Base-by-base conservation (phyloP, 345 rosid species). In the Ceriops tagal region DNA sequence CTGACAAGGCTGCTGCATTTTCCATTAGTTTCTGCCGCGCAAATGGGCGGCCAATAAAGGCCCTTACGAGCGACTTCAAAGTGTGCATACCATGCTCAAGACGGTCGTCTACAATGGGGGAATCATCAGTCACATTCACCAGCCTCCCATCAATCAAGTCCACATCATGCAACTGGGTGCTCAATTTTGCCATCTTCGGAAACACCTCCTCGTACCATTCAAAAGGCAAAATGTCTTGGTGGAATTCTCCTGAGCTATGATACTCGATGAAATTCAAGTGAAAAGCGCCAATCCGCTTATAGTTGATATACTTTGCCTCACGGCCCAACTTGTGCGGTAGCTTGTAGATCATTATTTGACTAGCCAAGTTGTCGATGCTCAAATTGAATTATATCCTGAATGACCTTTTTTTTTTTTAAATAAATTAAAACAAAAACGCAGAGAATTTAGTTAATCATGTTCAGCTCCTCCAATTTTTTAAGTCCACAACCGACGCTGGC, bases 1-100 rank as follows among this genome's bases (percentile, higher is more conserved):
- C 73, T 21, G 61, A 63, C 22, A 70, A 56, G 3, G 35, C 65
- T 46, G 26, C 55, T 26, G 73, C 46, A 71, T 62, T 72, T 60
- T 71, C 72, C 76, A 61, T 81, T 15, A 85, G 63, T 27, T 77
- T 80, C 46, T 71, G 64, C 86, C 88, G 96, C 73, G 79, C 75
- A 5, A 81, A 73, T 27, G 93, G 83, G 61, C 83, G 87, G 15
- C 93, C 93, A 52, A 93, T 61, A 70, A 86, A 86, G 62, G 78
- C 80, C 66, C 90, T 83, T 10, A 79, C 91, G 2, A 93, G 77
- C 20, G 89, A 89, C 80, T 89, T 91, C 52, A 83, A 84, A 27
- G 80, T 80, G 2, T 61, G 73, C 90, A 86, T 82, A 67, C 75
- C 85, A 5, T 71, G 67, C 34, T 60, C 75, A 43, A 84, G 52